Evolutionary conservation across 805 yeast species (phyloP).

Genomic region (Pichia gijzeniarum): DNA sequence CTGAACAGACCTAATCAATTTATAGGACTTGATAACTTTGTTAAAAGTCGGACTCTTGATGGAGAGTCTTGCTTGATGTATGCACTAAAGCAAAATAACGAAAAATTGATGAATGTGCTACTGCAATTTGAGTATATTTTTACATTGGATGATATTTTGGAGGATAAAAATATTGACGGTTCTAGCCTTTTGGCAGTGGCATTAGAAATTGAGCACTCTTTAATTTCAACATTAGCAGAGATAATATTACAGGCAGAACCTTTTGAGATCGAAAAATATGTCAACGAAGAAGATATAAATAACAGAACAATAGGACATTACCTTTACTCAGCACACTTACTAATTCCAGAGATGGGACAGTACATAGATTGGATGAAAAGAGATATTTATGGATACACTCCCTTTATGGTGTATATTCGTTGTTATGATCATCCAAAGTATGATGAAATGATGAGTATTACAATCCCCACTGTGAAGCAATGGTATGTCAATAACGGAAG

Average conservation of each 20-base stretch:
- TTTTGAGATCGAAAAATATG: slow-evolving; percentile 42
- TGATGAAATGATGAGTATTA: slow-evolving; percentile 37
- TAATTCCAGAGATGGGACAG: slow-evolving; percentile 49
- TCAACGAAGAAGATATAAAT: slow-evolving; percentile 44
- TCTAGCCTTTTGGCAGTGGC: slow-evolving; percentile 57
- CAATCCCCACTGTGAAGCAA: slow-evolving; percentile 37
- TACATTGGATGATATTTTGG: slow-evolving; percentile 59
- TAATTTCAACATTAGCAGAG: slow-evolving; percentile 37
- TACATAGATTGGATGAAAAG: slow-evolving; percentile 61
- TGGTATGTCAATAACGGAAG: slow-evolving; percentile 34
- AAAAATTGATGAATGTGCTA: slow-evolving; percentile 39
- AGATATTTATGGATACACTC: slow-evolving; percentile 69
- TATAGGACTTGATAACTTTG: slow-evolving; percentile 18
- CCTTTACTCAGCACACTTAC: slow-evolving; percentile 47
- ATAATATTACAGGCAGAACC: slow-evolving; percentile 35
- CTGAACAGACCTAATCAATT: slow-evolving; percentile 7
- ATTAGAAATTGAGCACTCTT: slow-evolving; percentile 40
- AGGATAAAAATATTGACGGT: slow-evolving; percentile 51
- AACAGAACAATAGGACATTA: slow-evolving; percentile 70
- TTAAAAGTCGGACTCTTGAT: slow-evolving; percentile 36
- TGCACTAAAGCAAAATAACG: slow-evolving; percentile 47
- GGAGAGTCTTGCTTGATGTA: slow-evolving; percentile 72
- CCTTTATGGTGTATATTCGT: slow-evolving; percentile 66
- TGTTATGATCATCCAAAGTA: slow-evolving; percentile 76
- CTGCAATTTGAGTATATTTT: slow-evolving; percentile 42